Conservation (phyloP, 1,284 basidiomycete species). For the Heterobasidion occidentale region DNA sequence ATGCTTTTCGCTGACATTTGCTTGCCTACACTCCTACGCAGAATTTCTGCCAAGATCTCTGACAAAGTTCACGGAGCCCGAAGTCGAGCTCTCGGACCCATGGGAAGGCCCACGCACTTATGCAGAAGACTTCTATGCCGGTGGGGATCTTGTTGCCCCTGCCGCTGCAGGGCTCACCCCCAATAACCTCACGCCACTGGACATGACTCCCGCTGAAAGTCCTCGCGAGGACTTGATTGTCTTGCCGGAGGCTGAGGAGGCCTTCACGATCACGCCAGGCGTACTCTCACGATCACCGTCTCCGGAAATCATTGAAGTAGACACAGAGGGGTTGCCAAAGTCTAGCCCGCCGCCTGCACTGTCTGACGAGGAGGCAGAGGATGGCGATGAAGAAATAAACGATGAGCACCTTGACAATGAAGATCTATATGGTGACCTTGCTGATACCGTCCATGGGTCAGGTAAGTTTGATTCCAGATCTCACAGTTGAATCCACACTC, state of each 20-base stretch:
- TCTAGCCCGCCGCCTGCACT: not conserved
- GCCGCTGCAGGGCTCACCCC: slow-evolving; percentile 10
- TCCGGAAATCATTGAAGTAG: not conserved
- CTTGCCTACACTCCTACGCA: not conserved
- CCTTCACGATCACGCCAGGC: slow-evolving; percentile 6
- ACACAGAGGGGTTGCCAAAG: not conserved
- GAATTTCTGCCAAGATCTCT: too few relatives aligned
- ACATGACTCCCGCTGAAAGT: slow-evolving; percentile 5
- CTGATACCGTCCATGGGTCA: not conserved
- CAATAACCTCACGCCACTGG: slow-evolving; percentile 9
- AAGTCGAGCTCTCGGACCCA: slow-evolving; percentile 33
- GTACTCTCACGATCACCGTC: slow-evolving; percentile 5
- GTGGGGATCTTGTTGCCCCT: slow-evolving; percentile 21
- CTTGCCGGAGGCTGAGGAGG: not conserved
- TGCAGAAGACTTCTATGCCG: slow-evolving; percentile 43
- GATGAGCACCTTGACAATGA: too few relatives aligned
- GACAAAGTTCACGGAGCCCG: not conserved
- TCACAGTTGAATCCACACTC: too few relatives aligned
- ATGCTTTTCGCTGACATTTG: not conserved
- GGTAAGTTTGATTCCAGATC: too few relatives aligned
- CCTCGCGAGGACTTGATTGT: slow-evolving; percentile 2
- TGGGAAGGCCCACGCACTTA: slow-evolving; percentile 42
- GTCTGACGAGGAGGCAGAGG: not conserved
- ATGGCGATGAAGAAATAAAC: not conserved
- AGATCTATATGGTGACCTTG: slow-evolving; percentile 2